phyloP scores from a whole-genome alignment of 345 rosid genomes.

The Moricandia moricandioides region DNA sequence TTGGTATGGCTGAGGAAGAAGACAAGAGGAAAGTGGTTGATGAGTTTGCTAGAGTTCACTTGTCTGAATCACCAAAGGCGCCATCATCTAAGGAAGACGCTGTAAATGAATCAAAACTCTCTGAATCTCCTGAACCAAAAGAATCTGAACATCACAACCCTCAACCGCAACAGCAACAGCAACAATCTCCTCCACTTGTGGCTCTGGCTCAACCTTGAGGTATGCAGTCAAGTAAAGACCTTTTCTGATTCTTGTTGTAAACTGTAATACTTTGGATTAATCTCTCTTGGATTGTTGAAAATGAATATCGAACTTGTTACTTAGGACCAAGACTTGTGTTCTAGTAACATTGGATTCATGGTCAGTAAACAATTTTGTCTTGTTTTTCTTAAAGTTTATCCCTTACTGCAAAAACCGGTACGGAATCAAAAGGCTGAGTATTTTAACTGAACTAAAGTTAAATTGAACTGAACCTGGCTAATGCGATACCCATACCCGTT shows the following conservation, averaged over 20 bases:
- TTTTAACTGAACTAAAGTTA: too few relatives aligned
- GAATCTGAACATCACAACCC: slow-evolving; percentile 19
- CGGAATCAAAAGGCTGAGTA: too few relatives aligned
- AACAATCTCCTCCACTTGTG: slow-evolving; percentile 19
- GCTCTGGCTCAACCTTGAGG: slow-evolving; percentile 27
- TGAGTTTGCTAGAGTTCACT: slow-evolving; percentile 77
- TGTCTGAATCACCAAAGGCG: slow-evolving; percentile 74
- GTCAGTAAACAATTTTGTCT: neutral
- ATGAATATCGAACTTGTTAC: slow-evolving; percentile 23
- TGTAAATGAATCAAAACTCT: slow-evolving; percentile 12
- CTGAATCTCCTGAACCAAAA: slow-evolving; percentile 25
- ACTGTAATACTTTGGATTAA: slow-evolving; percentile 15
- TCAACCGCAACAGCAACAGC: slow-evolving; percentile 5
- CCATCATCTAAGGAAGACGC: slow-evolving; percentile 42
- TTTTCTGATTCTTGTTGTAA: slow-evolving; percentile 20
- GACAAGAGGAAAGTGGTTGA: slow-evolving; percentile 82
- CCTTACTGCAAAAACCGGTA: too few relatives aligned
- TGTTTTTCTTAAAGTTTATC: too few relatives aligned
- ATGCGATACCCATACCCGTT: too few relatives aligned
- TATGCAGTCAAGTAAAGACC: slow-evolving; percentile 13
- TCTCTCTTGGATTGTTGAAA: slow-evolving; percentile 8
- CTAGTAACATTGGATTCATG: slow-evolving; percentile 27
- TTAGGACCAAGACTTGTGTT: slow-evolving; percentile 28
- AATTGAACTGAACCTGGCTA: too few relatives aligned
- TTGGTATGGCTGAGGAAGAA: slow-evolving; percentile 69